phyloP scores from a whole-genome alignment of 179 eudicot genomes.

The Camellia oleifera region DNA sequence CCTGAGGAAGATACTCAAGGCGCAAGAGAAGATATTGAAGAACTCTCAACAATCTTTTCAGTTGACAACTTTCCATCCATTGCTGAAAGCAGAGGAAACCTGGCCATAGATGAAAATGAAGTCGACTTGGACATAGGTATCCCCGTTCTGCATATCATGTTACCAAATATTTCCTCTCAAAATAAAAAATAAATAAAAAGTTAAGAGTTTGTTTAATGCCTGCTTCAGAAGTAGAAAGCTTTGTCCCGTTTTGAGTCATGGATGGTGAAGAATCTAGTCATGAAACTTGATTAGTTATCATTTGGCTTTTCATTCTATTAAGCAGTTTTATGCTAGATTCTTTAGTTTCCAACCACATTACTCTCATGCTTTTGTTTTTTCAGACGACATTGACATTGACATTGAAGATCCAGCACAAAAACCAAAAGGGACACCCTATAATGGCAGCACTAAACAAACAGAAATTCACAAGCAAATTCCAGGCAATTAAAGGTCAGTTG shows the following conservation, averaged over 20 bases:
- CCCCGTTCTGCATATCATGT: slow-evolving; percentile 10
- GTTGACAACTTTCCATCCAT: slow-evolving; percentile 56
- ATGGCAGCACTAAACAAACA: slow-evolving; percentile 71
- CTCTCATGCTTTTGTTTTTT: slow-evolving; percentile 6
- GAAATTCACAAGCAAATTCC: slow-evolving; percentile 76
- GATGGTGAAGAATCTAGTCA: neutral
- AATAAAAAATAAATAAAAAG: neutral
- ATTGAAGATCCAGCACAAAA: slow-evolving; percentile 68
- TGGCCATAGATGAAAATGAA: slow-evolving; percentile 33
- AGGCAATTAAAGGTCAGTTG: slow-evolving; percentile 71
- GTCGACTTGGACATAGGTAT: slow-evolving; percentile 79
- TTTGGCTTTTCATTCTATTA: slow-evolving; percentile 8
- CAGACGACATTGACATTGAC: slow-evolving; percentile 96
- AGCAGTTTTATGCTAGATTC: neutral
- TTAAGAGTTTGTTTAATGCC: neutral
- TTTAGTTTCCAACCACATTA: neutral
- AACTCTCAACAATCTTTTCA: slow-evolving; percentile 60
- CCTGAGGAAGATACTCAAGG: slow-evolving; percentile 42
- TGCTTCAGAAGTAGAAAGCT: slow-evolving; percentile 5
- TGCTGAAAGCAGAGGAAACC: slow-evolving; percentile 37
- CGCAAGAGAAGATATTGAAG: slow-evolving; percentile 50
- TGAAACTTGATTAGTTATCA: neutral
- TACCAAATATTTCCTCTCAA: neutral
- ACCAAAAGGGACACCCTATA: slow-evolving; percentile 67
- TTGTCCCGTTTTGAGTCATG: neutral